Evolutionary conservation across 1,139 yeast genomes (phyloP).

Genomic region (Zygoascus sp.): DNA sequence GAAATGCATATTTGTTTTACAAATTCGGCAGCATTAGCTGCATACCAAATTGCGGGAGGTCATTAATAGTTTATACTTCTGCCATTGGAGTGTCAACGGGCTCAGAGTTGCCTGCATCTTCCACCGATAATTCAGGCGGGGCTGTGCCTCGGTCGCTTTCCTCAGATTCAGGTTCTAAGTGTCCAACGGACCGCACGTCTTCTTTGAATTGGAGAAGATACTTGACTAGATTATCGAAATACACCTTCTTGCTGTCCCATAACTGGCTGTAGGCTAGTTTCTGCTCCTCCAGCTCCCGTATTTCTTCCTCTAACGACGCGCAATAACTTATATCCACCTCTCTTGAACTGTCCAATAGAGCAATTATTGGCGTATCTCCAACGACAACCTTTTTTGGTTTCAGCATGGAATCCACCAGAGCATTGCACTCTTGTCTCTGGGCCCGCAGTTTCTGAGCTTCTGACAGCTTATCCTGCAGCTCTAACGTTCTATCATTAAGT

Average conservation of each 20-base stretch:
- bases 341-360: constrained; percentile 26
- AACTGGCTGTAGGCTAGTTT: constrained; percentile 21
- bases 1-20: not conserved
- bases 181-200: constrained; percentile 17
- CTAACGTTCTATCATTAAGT: constrained; percentile 21
- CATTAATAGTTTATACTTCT: not conserved
- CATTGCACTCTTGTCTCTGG: constrained; percentile 29
- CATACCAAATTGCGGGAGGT: too few species aligned
- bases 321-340: constrained; percentile 24
- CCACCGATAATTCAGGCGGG: not conserved
- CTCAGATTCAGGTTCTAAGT: constrained; percentile 14
- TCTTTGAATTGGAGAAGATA: constrained; percentile 24
- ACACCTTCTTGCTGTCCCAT: constrained; percentile 27
- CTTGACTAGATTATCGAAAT: constrained; percentile 25
- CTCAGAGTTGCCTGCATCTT: not conserved
- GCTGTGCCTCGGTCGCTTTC: constrained; percentile 6
- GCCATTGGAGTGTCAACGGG: not conserved
- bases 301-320: constrained; percentile 26
- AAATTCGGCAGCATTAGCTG: not conserved
- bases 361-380: constrained; percentile 21
- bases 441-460: constrained; percentile 26
- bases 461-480: constrained; percentile 25
- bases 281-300: constrained; percentile 27
- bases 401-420: constrained; percentile 27
- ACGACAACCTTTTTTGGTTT: constrained; percentile 25